Evolutionary conservation across 805 yeast genomes (phyloP), one percentile per base, ranked within the genome.

Genomic region (Candida bentonensis): DNA sequence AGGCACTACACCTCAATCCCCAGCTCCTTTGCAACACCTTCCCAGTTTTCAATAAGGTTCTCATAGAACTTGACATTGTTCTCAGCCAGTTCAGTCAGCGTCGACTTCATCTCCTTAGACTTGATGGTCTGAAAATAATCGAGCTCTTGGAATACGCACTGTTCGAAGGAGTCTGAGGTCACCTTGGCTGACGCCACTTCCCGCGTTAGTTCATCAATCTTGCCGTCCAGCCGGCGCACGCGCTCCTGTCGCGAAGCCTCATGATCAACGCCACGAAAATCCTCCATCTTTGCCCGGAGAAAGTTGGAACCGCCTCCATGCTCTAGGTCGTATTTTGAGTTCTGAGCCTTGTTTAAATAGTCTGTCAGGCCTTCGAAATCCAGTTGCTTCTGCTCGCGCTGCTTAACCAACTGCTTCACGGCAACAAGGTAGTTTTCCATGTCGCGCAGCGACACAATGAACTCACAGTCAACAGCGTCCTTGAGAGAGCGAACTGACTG

Each of bases 311-410:
- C 70, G 7, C 70, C 66, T 26, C 78, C 76, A 9, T 77, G 66
- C 46, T 71, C 60, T 21, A 76, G 57, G 3, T 66, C 63, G 47
- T 72, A 73, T 52, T 78, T 76, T 52, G 89, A 97, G 33, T 66
- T 65, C 42, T 73, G 69, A 0, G 94, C 78, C 54, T 84, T 82
- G 34, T 70, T 69, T 45, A 87, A 65, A 62, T 89, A 89, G 44
- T 82, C 94, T 33, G 76, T 74, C 39, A 89, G 67, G 43, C 83
- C 94, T 57, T 92, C 96, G 55, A 81, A 79, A 59, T 89, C 98
- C 22, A 89, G 74, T 53, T 84, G 88, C 60, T 88, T 88, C 57
- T 86, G 87, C 56, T 89, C 97, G 51, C 89, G 86, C 46, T 83
- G 70, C 56, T 82, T 87, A 44, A 92, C 73, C 47, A 89, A 65